These are phyloP conservation scores for Limonomyces culmigenus DNA, from an alignment of 1,284 basidiomycete genomes.

Conservation along the genomic window DNA sequence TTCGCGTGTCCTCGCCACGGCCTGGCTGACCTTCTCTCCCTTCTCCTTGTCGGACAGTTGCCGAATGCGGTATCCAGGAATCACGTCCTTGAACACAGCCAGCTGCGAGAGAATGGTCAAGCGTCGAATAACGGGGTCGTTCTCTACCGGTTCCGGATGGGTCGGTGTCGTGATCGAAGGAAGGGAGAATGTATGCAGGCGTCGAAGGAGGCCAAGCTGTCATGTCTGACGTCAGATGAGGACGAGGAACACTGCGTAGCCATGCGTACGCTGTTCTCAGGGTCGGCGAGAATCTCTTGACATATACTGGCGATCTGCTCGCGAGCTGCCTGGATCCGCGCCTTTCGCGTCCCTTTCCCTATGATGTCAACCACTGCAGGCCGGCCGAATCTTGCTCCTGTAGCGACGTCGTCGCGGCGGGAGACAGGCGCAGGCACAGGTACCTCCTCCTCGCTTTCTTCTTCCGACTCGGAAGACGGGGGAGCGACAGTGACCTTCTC, in stretches of 20 bases:
- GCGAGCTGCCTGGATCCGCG: constrained; percentile 64
- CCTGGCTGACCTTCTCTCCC: constrained; percentile 86
- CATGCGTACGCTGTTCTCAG: constrained; percentile 58
- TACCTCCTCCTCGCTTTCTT: constrained; percentile 19
- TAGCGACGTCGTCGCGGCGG: constrained; percentile 50
- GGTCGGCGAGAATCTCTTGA: constrained; percentile 79
- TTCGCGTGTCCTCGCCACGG: constrained; percentile 80
- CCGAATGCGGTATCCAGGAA: constrained; percentile 85
- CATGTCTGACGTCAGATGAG: constrained; percentile 8
- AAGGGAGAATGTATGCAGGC: constrained; percentile 75
- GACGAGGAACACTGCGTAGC: constrained; percentile 3
- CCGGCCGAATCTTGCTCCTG: constrained; percentile 68
- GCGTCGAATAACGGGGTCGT: constrained; percentile 75
- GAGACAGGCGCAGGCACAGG: constrained; percentile 8
- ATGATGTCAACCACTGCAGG: constrained; percentile 68
- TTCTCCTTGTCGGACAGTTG: constrained; percentile 82
- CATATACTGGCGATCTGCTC: constrained; percentile 82
- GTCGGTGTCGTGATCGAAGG: constrained; percentile 49
- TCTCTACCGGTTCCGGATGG: constrained; percentile 49
- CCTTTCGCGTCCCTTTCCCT: constrained; percentile 44
- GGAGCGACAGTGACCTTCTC: constrained; percentile 11
- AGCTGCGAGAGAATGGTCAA: constrained; percentile 83
- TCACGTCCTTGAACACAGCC: constrained; percentile 90
- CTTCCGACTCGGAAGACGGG: constrained; percentile 23
- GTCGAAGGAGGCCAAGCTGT: constrained; percentile 72